phyloP scores from a whole-genome alignment of 495 filamentous ascomycete species.

The Tuber calosporum region DNA sequence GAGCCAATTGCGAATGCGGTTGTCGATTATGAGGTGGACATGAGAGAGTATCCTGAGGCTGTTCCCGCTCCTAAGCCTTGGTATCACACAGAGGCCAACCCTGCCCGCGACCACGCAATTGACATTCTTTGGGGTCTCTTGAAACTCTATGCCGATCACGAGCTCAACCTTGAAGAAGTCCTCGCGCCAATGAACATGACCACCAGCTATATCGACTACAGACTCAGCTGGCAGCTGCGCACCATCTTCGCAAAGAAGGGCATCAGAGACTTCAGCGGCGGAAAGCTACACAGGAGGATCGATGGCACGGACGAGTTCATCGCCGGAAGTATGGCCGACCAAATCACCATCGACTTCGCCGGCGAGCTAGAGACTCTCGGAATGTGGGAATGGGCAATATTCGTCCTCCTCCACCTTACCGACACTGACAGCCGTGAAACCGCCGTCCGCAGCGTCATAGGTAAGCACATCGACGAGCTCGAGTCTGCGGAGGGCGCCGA shows the following conservation, averaged over 20 bases:
- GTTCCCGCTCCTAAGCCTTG: constrained; percentile 33
- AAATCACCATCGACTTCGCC: constrained; percentile 62
- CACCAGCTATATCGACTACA: constrained; percentile 60
- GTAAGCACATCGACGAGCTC: constrained; percentile 56
- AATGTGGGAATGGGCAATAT: constrained; percentile 62
- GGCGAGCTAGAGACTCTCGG: constrained; percentile 61
- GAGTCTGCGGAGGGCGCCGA: constrained; percentile 48
- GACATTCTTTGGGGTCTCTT: constrained; percentile 81
- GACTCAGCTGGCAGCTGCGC: constrained; percentile 76
- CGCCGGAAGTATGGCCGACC: constrained; percentile 52
- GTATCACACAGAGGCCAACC: constrained; percentile 18
- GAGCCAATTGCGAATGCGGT: constrained; percentile 54
- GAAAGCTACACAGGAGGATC: constrained; percentile 21
- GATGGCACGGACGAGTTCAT: constrained; percentile 45
- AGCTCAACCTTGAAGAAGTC: constrained; percentile 50
- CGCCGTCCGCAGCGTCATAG: constrained; percentile 62
- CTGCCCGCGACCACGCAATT: constrained; percentile 16
- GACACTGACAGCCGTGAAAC: constrained; percentile 55
- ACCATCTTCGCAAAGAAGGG: constrained; percentile 50
- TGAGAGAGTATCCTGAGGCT: constrained; percentile 30
- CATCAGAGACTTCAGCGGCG: constrained; percentile 50
- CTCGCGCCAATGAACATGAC: constrained; percentile 54
- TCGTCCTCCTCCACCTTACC: constrained; percentile 70
- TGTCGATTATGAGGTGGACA: constrained; percentile 27
- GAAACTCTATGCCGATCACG: constrained; percentile 59